Evolutionary conservation across 108 stramenopile species (phyloP).

Genomic region (Nitzschia sp.): DNA sequence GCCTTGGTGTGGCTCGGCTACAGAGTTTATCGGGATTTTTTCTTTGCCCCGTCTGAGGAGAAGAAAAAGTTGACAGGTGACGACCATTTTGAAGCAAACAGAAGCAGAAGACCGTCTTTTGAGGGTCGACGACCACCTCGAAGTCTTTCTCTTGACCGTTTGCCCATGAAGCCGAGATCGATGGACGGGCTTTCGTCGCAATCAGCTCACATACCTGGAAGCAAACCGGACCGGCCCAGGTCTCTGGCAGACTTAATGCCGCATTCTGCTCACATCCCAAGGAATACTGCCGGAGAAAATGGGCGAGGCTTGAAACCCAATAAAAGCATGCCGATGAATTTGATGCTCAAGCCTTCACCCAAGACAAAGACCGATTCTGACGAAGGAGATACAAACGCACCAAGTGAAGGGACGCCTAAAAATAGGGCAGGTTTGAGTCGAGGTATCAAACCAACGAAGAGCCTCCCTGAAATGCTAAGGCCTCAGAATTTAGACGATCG

Average conservation of each 20-base stretch:
- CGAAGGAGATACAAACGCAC: background rate
- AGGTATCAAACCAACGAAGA: background rate
- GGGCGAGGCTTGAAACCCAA: conserved; percentile 5
- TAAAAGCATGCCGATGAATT: conserved; percentile 13
- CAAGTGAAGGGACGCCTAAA: background rate
- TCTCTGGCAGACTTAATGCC: too few relatives aligned
- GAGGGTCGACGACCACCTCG: background rate
- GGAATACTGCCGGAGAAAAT: conserved; percentile 1
- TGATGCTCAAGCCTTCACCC: background rate
- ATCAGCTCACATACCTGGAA: background rate
- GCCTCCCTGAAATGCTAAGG: background rate
- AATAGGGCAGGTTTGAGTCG: background rate
- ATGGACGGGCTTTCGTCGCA: background rate
- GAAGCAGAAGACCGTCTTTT: background rate
- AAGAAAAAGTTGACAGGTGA: background rate
- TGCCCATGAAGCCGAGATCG: background rate
- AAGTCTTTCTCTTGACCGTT: background rate
- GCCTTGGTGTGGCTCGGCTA: conserved; percentile 15
- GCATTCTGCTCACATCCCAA: too few relatives aligned
- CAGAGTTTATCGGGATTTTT: conserved; percentile 21
- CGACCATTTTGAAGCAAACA: background rate
- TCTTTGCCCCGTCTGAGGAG: conserved; percentile 9
- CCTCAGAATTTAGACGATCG: background rate
- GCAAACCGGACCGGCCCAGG: background rate
- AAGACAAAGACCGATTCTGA: background rate